A percentile compares a stretch with the other conserved stretches of the same genome.
phyloP scores from a whole-genome alignment of 345 rosid genomes.

The Populus ilicifolia region DNA sequence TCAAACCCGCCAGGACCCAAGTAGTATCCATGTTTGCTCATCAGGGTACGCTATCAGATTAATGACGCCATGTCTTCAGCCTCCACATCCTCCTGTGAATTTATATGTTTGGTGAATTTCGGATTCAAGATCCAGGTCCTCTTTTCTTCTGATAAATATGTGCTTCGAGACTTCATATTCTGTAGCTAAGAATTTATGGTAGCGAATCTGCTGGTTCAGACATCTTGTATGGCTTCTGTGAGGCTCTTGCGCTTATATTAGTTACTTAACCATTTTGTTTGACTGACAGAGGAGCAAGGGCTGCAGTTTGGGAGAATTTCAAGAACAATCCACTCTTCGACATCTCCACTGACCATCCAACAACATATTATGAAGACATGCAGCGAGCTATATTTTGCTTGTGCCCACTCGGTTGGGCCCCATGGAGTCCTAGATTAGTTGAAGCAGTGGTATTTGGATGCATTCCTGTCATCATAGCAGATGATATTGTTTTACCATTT shows the following conservation, averaged over 20 bases:
- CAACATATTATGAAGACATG: slow-evolving; percentile 95
- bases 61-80: neutral
- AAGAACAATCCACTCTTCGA: slow-evolving; percentile 89
- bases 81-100: neutral
- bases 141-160: neutral
- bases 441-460: slow-evolving; percentile 99
- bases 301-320: slow-evolving; percentile 98
- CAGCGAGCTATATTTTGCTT: slow-evolving; percentile 87
- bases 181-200: neutral
- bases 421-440: slow-evolving; percentile 96
- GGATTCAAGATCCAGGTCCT: neutral
- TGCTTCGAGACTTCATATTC: neutral
- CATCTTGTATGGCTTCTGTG: neutral
- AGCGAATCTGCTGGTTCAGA: neutral
- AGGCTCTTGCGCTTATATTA: neutral
- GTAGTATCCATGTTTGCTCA: neutral
- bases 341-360: slow-evolving; percentile 93
- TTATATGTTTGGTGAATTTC: neutral
- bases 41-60: too few relatives aligned
- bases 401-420: slow-evolving; percentile 98
- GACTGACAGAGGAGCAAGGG: slow-evolving; percentile 80
- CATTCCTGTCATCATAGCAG: slow-evolving; percentile 95
- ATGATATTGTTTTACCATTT: slow-evolving; percentile 84
- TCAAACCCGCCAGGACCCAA: neutral
- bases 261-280: slow-evolving; percentile 9